These are phyloP conservation scores for Monilinia vaccinii-corymbosi DNA, from an alignment of 2,329 filamentous ascomycete species.

Conservation along the genomic window DNA sequence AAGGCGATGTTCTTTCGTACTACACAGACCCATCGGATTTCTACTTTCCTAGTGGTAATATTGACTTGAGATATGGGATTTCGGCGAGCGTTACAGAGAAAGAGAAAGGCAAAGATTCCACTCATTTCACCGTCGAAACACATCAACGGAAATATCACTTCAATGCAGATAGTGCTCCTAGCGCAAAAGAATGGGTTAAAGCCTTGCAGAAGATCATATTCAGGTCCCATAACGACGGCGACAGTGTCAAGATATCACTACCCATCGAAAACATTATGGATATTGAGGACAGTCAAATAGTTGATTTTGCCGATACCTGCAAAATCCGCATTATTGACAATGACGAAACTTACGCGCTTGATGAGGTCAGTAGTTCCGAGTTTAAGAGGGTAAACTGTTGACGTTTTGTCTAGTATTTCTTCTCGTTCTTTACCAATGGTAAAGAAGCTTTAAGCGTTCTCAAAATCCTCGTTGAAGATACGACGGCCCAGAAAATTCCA, in stretches of 20 bases:
- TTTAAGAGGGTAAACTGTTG: slow-evolving; percentile 16
- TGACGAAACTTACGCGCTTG: slow-evolving; percentile 87
- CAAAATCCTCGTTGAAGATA: slow-evolving; percentile 33
- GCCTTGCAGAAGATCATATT: slow-evolving; percentile 91
- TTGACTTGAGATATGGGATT: slow-evolving; percentile 86
- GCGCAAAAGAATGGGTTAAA: slow-evolving; percentile 95
- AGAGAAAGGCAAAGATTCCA: slow-evolving; percentile 60
- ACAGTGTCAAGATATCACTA: slow-evolving; percentile 91
- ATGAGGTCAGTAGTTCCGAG: slow-evolving; percentile 54
- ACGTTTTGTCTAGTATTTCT: slow-evolving; percentile 64
- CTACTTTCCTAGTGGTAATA: slow-evolving; percentile 86
- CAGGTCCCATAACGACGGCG: slow-evolving; percentile 87
- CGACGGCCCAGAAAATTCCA: slow-evolving; percentile 27
- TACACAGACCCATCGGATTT: slow-evolving; percentile 74
- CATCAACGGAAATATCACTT: slow-evolving; percentile 79
- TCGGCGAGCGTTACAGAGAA: slow-evolving; percentile 72
- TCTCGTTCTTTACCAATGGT: slow-evolving; percentile 85
- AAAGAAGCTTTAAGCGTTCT: slow-evolving; percentile 76
- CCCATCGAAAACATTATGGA: slow-evolving; percentile 86
- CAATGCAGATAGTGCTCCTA: slow-evolving; percentile 75
- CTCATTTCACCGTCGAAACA: slow-evolving; percentile 73
- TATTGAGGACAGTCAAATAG: slow-evolving; percentile 81
- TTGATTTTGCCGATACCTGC: slow-evolving; percentile 87
- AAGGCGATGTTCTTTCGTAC: slow-evolving; percentile 86
- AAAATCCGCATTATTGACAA: slow-evolving; percentile 90